Evolutionary conservation across 495 filamentous ascomycete species (phyloP).

Genomic region (Symbiotaphrina buchneri): DNA sequence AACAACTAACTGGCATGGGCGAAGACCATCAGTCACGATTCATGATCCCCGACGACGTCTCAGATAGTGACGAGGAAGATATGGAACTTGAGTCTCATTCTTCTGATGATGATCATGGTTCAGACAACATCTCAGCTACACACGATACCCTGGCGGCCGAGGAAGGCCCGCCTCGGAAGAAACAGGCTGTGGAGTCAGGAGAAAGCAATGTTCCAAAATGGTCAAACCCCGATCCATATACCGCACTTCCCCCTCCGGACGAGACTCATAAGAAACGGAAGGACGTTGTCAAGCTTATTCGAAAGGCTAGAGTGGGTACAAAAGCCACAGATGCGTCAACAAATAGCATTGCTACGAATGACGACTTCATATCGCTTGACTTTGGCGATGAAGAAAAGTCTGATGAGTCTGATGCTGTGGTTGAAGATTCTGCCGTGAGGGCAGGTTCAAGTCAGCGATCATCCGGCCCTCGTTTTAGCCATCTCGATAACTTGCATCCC

Average conservation of each 20-base stretch:
- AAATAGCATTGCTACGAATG: constrained; percentile 33
- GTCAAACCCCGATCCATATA: constrained; percentile 91
- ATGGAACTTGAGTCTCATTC: constrained; percentile 27
- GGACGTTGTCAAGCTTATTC: constrained; percentile 69
- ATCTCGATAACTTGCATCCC: constrained; percentile 7
- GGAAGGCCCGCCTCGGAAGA: constrained; percentile 15
- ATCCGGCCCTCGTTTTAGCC: constrained; percentile 8
- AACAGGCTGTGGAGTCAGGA: constrained; percentile 13
- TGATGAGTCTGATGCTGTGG: constrained; percentile 5
- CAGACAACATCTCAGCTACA: constrained; percentile 8
- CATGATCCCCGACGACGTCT: constrained; percentile 34
- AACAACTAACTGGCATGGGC: constrained; percentile 13
- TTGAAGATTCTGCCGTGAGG: too few species aligned
- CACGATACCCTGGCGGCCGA: constrained; percentile 12
- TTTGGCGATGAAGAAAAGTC: constrained; percentile 25
- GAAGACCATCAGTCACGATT: constrained; percentile 7
- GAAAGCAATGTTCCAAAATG: constrained; percentile 38
- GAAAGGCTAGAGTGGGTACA: constrained; percentile 45
- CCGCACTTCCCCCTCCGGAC: constrained; percentile 50
- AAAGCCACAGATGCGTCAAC: constrained; percentile 15
- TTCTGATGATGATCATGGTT: constrained; percentile 23
- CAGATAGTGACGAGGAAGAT: constrained; percentile 47
- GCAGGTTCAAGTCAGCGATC: not conserved
- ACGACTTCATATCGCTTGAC: constrained; percentile 72
- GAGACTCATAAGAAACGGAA: constrained; percentile 41